Percentiles rank a stretch among this genome's conserved stretches.
These are phyloP conservation scores for Epichloe elymi DNA, from an alignment of 2,329 filamentous ascomycete species.

Conservation along the genomic window DNA sequence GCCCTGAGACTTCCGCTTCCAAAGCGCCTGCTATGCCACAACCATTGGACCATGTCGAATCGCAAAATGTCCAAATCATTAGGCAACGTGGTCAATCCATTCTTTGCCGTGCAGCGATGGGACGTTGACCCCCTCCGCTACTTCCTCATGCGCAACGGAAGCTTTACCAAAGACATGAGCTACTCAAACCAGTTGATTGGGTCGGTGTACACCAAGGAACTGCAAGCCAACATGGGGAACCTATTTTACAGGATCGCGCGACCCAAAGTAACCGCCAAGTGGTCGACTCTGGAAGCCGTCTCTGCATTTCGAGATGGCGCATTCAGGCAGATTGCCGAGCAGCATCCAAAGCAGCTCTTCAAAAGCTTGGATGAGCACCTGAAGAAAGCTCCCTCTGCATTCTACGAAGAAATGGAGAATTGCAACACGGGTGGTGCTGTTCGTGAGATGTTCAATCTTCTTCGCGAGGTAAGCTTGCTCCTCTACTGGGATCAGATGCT, in stretches of 20 bases:
- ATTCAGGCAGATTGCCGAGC: constrained; percentile 9
- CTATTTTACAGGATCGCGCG: constrained; percentile 58
- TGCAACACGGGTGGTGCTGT: constrained; percentile 54
- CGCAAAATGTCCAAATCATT: constrained; percentile 95
- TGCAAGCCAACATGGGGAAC: constrained; percentile 72
- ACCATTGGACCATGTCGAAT: constrained; percentile 85
- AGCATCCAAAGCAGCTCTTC: constrained; percentile 5
- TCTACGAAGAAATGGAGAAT: constrained; percentile 45
- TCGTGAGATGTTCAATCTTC: constrained; percentile 46
- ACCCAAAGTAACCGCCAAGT: constrained; percentile 38
- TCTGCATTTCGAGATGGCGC: constrained; percentile 13
- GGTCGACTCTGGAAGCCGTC: constrained; percentile 53
- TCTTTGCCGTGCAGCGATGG: constrained; percentile 80
- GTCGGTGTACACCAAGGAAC: constrained; percentile 62
- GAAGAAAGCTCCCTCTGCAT: constrained; percentile 9
- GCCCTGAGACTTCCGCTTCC: constrained; percentile 70
- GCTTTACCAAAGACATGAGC: constrained; percentile 62
- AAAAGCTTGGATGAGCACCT: constrained; percentile 17
- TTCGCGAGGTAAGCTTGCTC: constrained; percentile 39
- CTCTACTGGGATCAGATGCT: no score
- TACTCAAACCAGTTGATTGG: constrained; percentile 73
- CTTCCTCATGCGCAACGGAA: constrained; percentile 73
- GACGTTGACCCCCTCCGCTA: constrained; percentile 80
- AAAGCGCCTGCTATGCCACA: constrained; percentile 72
- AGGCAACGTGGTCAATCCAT: constrained; percentile 90